Percentiles rank a stretch among this genome's conserved stretches.
phyloP scores from a whole-genome alignment of 2,329 filamentous ascomycete species.

The Alternaria atra region DNA sequence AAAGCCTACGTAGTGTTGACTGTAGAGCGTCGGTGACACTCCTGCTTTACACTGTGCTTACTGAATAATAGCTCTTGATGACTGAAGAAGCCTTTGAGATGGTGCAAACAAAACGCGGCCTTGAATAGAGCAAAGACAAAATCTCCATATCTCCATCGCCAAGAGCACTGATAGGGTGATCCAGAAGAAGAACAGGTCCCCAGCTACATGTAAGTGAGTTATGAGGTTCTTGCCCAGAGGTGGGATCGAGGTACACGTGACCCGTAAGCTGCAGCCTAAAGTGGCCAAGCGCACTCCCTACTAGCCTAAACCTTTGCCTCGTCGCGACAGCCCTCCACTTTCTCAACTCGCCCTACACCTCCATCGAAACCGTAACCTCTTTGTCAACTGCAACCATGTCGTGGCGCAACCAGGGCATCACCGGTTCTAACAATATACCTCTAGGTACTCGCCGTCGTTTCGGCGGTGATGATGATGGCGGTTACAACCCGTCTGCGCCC shows the following conservation, averaged over 20 bases:
- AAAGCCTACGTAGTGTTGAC: no score
- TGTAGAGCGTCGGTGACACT: background rate
- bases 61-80: background rate
- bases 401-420: conserved; percentile 81
- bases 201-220: background rate
- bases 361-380: conserved; percentile 15
- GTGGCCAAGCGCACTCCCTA: conserved; percentile 10
- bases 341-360: conserved; percentile 15
- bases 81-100: background rate
- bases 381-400: conserved; percentile 59
- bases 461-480: conserved; percentile 66
- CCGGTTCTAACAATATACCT: conserved; percentile 97
- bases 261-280: conserved; percentile 2
- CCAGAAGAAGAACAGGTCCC: background rate
- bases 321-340: conserved; percentile 18
- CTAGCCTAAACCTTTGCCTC: conserved; percentile 16
- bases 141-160: no score
- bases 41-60: background rate
- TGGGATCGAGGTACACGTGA: conserved; percentile 3
- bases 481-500: conserved; percentile 57
- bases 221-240: background rate
- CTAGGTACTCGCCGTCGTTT: conserved; percentile 85
- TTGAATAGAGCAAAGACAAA: background rate
- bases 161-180: background rate
- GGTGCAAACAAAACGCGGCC: background rate